phyloP scores from a whole-genome alignment of 495 filamentous ascomycete species.

The Rostrohypoxylon terebratum region DNA sequence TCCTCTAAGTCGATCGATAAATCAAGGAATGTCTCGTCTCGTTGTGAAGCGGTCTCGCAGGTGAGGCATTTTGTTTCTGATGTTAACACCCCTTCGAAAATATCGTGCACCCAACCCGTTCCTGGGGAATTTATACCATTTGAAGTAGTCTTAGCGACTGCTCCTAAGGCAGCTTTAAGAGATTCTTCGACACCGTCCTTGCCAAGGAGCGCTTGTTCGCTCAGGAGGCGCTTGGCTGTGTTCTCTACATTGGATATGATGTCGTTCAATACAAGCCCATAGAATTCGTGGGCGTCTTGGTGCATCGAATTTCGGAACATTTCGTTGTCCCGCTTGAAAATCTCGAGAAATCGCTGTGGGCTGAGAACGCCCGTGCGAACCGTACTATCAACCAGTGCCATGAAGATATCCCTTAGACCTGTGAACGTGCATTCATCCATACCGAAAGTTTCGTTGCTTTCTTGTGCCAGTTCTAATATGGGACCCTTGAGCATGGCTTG shows the following conservation, averaged over 20 bases:
- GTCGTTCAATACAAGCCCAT: slow-evolving; percentile 94
- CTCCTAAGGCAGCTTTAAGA: slow-evolving; percentile 58
- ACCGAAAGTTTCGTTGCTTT: slow-evolving; percentile 82
- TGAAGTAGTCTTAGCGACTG: slow-evolving; percentile 53
- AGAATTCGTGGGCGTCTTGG: slow-evolving; percentile 97
- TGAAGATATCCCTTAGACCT: slow-evolving; percentile 94
- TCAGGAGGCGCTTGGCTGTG: slow-evolving; percentile 70
- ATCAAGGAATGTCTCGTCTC: slow-evolving; percentile 95
- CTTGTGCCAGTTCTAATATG: slow-evolving; percentile 81
- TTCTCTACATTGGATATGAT: slow-evolving; percentile 94
- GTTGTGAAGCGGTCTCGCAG: slow-evolving; percentile 93
- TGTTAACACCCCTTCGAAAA: slow-evolving; percentile 94
- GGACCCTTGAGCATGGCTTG: slow-evolving; percentile 88
- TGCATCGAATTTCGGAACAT: slow-evolving; percentile 98
- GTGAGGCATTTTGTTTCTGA: slow-evolving; percentile 97
- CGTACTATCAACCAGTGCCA: slow-evolving; percentile 83
- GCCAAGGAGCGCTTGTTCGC: slow-evolving; percentile 57
- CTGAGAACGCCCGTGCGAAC: slow-evolving; percentile 91
- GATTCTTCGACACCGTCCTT: slow-evolving; percentile 54
- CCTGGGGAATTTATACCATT: slow-evolving; percentile 59
- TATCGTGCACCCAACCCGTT: slow-evolving; percentile 94
- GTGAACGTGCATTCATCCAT: slow-evolving; percentile 97
- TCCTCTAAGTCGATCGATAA: slow-evolving; percentile 96
- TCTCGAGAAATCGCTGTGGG: slow-evolving; percentile 91
- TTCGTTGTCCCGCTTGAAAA: slow-evolving; percentile 92